Conservation (phyloP, 208 protist species). For the Vickermania spadyakhi region DNA sequence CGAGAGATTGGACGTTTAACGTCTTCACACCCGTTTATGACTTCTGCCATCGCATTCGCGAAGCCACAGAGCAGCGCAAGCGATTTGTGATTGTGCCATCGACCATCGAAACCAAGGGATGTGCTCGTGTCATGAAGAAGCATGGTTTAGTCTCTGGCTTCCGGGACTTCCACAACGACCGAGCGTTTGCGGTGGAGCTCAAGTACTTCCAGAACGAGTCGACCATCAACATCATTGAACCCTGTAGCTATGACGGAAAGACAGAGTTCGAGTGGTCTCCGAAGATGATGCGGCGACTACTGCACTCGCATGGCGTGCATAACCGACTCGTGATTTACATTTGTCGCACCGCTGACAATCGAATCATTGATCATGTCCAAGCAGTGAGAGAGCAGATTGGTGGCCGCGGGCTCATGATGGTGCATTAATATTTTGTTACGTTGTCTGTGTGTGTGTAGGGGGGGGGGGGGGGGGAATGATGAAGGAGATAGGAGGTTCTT, state of each 20-base stretch:
- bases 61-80: constrained; percentile 81
- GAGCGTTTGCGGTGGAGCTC: constrained; percentile 85
- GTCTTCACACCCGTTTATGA: constrained; percentile 80
- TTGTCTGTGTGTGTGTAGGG: no score
- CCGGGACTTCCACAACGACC: constrained; percentile 89
- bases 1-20: constrained; percentile 61
- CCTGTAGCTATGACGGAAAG: constrained; percentile 77
- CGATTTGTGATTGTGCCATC: constrained; percentile 87
- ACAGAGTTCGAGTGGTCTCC: constrained; percentile 90
- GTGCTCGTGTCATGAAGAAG: constrained; percentile 76
- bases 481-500: no score
- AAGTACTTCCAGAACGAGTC: constrained; percentile 89
- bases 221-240: constrained; percentile 84
- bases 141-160: constrained; percentile 86
- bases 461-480: no score
- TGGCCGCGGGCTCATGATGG: constrained; percentile 83
- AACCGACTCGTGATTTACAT: constrained; percentile 83
- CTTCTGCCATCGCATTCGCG: constrained; percentile 84
- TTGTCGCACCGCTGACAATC: constrained; percentile 77
- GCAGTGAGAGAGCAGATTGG: constrained; percentile 81
- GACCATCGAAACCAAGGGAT: constrained; percentile 79
- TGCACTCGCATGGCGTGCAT: constrained; percentile 82
- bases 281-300: constrained; percentile 85
- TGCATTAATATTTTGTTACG: constrained; percentile 67
- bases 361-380: constrained; percentile 86